Conservation (phyloP, 2,329 filamentous ascomycete species). For the Gnomoniopsis smithogilvyi region DNA sequence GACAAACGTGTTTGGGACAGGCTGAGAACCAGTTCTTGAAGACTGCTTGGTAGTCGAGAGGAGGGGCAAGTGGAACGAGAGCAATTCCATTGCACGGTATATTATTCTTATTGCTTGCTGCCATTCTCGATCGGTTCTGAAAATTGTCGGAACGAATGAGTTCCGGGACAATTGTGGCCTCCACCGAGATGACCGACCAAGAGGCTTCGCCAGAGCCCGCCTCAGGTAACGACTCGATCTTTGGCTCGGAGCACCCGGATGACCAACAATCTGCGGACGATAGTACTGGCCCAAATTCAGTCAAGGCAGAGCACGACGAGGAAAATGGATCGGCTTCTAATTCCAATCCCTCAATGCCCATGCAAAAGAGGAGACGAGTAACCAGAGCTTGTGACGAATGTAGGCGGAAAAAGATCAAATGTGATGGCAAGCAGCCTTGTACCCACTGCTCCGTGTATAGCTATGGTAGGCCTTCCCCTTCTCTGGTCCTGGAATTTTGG, state of each 20-base stretch:
- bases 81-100: background rate
- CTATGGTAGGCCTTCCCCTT: slow-evolving; percentile 67
- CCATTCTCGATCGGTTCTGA: background rate
- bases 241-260: slow-evolving; percentile 40
- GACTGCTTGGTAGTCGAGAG: background rate
- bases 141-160: background rate
- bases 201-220: slow-evolving; percentile 12
- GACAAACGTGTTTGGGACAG: slow-evolving; percentile 7
- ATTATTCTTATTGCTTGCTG: background rate
- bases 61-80: background rate
- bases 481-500: background rate
- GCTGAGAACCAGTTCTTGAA: background rate
- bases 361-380: slow-evolving; percentile 75
- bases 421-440: slow-evolving; percentile 81
- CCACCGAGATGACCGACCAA: slow-evolving; percentile 7
- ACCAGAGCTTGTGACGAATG: slow-evolving; percentile 82
- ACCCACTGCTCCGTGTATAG: slow-evolving; percentile 98
- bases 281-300: slow-evolving; percentile 1
- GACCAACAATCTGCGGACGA: slow-evolving; percentile 19
- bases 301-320: slow-evolving; percentile 14
- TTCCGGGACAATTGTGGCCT: background rate
- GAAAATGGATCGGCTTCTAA: slow-evolving; percentile 8
- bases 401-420: slow-evolving; percentile 83
- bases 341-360: slow-evolving; percentile 39
- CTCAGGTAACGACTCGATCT: slow-evolving; percentile 12